Percentiles rank a stretch among this genome's conserved stretches.
phyloP scores from a whole-genome alignment of 495 filamentous ascomycete species.

The Talaromyces proteolyticus region DNA sequence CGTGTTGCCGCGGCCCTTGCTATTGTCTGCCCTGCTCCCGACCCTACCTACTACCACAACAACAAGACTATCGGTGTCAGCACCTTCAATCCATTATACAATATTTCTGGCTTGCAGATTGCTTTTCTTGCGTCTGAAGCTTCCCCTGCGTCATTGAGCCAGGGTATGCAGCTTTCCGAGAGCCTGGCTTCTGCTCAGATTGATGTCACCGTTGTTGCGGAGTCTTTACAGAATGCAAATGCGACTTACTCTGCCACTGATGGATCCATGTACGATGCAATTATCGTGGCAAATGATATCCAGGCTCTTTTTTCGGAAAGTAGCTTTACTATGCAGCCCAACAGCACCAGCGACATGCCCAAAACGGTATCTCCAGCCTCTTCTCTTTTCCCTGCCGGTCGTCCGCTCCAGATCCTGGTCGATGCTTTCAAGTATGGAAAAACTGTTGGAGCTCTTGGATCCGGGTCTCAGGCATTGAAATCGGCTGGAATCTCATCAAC shows the following conservation, averaged over 20 bases:
- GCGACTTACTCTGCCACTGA: conserved; percentile 68
- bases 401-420: conserved; percentile 57
- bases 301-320: conserved; percentile 52
- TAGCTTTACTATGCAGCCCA: no score
- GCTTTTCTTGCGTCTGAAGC: conserved; percentile 51
- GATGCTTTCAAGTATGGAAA: conserved; percentile 69
- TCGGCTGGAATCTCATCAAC: conserved; percentile 28
- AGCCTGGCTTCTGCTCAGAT: conserved; percentile 44
- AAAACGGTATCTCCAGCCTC: conserved; percentile 25
- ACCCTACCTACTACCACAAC: conserved; percentile 62
- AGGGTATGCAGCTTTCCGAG: conserved; percentile 37
- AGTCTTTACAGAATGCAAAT: conserved; percentile 49
- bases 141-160: conserved; percentile 32
- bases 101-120: conserved; percentile 59
- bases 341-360: conserved; percentile 13
- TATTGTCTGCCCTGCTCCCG: conserved; percentile 47
- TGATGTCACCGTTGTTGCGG: conserved; percentile 56
- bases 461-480: conserved; percentile 31
- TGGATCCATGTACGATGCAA: conserved; percentile 65
- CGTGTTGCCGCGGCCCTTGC: conserved; percentile 62
- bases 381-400: conserved; percentile 61
- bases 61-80: conserved; percentile 61
- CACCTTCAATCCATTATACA: conserved; percentile 53
- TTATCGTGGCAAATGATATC: conserved; percentile 56
- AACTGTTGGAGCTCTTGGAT: conserved; percentile 59